Evolutionary conservation across 805 yeast genomes (phyloP).

Genomic region (Zygosaccharomyces pseudorouxii): DNA sequence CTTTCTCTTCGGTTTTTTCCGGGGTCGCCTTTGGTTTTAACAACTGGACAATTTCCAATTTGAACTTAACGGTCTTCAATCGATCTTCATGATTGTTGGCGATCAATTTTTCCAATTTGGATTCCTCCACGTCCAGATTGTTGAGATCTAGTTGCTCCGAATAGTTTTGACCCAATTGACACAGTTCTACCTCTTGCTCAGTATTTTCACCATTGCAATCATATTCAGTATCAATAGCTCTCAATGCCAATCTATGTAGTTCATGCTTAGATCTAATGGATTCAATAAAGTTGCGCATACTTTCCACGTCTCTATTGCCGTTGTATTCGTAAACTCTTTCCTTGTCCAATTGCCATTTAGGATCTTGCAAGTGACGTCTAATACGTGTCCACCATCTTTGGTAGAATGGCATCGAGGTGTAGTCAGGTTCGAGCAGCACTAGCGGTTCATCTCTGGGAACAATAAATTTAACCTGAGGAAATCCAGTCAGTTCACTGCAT

Average conservation of each 20-base stretch:
- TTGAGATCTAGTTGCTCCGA: conserved; percentile 36
- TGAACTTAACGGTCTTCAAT: conserved; percentile 28
- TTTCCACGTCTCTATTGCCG: conserved; percentile 47
- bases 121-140: conserved; percentile 30
- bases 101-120: conserved; percentile 26
- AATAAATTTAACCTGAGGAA: conserved; percentile 60
- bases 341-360: conserved; percentile 23
- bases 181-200: conserved; percentile 6
- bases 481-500: conserved; percentile 43
- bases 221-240: conserved; percentile 36
- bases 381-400: conserved; percentile 10
- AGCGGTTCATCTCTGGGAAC: conserved; percentile 39
- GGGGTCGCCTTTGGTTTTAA: conserved; percentile 1
- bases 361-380: conserved; percentile 9
- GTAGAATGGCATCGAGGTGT: conserved; percentile 8
- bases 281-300: conserved; percentile 49
- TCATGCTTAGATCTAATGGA: conserved; percentile 22
- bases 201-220: conserved; percentile 9
- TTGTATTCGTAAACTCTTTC: conserved; percentile 50
- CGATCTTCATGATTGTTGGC: conserved; percentile 31
- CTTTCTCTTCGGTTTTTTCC: not conserved
- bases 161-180: conserved; percentile 19
- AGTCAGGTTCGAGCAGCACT: conserved; percentile 4
- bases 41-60: conserved; percentile 17
- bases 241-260: conserved; percentile 8